These are phyloP conservation scores for Neoascochyta sp. DNA, from an alignment of 2,329 filamentous ascomycete genomes.

Conservation along the genomic window DNA sequence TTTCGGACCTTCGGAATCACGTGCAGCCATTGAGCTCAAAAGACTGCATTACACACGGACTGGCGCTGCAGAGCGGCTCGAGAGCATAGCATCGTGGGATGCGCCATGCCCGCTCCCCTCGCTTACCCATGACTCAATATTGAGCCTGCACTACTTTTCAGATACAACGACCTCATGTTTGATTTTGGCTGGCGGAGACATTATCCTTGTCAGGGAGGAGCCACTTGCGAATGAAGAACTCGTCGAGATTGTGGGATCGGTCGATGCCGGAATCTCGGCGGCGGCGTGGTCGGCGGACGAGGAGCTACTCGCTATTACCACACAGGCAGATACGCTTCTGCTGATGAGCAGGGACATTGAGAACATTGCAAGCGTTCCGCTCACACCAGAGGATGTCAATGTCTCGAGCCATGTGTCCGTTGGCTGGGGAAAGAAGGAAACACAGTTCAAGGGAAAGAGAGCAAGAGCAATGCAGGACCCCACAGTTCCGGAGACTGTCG, in stretches of 20 bases:
- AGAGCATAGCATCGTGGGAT: conserved; percentile 78
- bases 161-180: conserved; percentile 76
- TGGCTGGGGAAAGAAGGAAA: conserved; percentile 97
- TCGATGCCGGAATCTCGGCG: conserved; percentile 85
- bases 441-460: conserved; percentile 90
- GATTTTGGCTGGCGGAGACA: conserved; percentile 85
- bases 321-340: conserved; percentile 71
- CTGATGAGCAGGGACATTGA: conserved; percentile 95
- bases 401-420: conserved; percentile 93
- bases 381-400: conserved; percentile 73
- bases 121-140: conserved; percentile 68
- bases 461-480: conserved; percentile 85
- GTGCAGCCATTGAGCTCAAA: conserved; percentile 70
- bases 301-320: conserved; percentile 80
- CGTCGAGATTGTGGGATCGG: conserved; percentile 92
- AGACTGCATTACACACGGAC: conserved; percentile 46
- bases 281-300: conserved; percentile 95
- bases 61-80: conserved; percentile 39
- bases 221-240: conserved; percentile 64
- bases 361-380: conserved; percentile 68
- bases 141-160: conserved; percentile 79
- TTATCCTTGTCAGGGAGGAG: conserved; percentile 76
- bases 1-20: conserved; percentile 71
- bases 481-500: conserved; percentile 88
- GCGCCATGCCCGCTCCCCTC: conserved; percentile 75